These are phyloP conservation scores for Eucalyptus dawsonii DNA, from an alignment of 345 rosid genomes.

Conservation along the genomic window DNA sequence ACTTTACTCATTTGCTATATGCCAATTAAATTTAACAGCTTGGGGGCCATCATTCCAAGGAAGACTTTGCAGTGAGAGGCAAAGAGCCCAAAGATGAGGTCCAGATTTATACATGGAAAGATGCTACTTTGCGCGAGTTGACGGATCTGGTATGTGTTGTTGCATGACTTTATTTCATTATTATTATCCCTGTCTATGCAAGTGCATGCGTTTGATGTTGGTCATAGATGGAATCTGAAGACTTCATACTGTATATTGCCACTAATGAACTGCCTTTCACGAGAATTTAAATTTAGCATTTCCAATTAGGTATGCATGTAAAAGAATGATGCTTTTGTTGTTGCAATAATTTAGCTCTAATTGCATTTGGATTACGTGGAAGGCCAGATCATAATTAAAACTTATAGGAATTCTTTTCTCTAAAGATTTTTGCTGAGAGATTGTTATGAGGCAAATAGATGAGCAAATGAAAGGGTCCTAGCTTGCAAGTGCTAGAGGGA, in stretches of 20 bases:
- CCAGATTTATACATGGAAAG: conserved; percentile 96
- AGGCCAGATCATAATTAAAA: not conserved
- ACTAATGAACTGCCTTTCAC: not conserved
- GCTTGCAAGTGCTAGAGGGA: not conserved
- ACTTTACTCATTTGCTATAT: not conserved
- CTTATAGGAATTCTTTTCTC: not conserved
- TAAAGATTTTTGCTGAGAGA: not conserved
- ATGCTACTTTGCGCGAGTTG: conserved; percentile 81
- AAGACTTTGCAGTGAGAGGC: conserved; percentile 92
- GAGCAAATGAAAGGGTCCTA: not conserved
- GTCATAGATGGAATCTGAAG: not conserved
- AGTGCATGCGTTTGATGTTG: not conserved
- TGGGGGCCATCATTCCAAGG: conserved; percentile 72
- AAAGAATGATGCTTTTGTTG: not conserved
- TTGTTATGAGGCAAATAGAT: not conserved
- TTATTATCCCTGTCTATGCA: not conserved
- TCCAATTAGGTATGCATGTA: not conserved
- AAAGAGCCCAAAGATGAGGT: conserved; percentile 96
- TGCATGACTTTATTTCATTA: not conserved
- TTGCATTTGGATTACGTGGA: not conserved
- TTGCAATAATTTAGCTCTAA: not conserved
- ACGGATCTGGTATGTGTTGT: conserved; percentile 63
- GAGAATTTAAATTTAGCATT: not conserved
- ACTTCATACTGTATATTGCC: not conserved
- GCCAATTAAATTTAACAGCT: conserved; percentile 14